Evolutionary conservation across 208 protist genomes (phyloP), one percentile per base, ranked within the genome.

Genomic region (Acanthamoeba castellanii): DNA sequence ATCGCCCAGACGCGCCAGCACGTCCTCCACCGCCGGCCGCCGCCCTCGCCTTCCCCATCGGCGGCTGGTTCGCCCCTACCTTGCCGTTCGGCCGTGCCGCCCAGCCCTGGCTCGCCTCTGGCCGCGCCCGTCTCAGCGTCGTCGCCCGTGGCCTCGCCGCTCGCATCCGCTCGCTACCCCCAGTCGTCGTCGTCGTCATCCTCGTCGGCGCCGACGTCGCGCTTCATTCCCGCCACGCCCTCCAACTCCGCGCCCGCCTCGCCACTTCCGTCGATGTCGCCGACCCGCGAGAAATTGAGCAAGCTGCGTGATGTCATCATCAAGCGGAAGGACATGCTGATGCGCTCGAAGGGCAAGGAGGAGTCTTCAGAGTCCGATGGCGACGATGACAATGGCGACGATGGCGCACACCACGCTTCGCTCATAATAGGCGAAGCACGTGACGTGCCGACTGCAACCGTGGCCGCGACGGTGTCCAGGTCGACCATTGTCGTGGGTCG

Each of bases 321-420:
- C 72, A 81, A 81, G 72, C 30, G 72, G 72, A 81, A 81, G 34
- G 72, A 81, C 72, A 81, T 81, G 32, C 14, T 37, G 11, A 81
- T 45, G 42, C 30, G 72, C 25, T 70, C 61, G 27, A 70, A 70
- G 61, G 61, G 20, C 61, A 25, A 45, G 25, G 42, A 81, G 72
- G 72, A 81, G 13, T 14, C 45, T 47, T 47, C 45, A 47, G 45
- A 47, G 8, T 45, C 20, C 61, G 61, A 32, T 1, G 61, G 14
- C 61, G 61, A 25, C 16, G 61, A 34, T 25, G 27, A 25, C 25
- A 30, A 30, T 9, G 61, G 20, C 61, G 25, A 70, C 61, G 4
- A 25, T 70, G 27, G 20, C 1, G 55, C 32, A 27, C 22, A 20
- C 34, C 72, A 20, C 11, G 34, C 32, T 13, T 70, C 61, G 25